Base-by-base conservation (phyloP, 2,329 filamentous ascomycete species). In the Cordyceps fumosorosea region DNA sequence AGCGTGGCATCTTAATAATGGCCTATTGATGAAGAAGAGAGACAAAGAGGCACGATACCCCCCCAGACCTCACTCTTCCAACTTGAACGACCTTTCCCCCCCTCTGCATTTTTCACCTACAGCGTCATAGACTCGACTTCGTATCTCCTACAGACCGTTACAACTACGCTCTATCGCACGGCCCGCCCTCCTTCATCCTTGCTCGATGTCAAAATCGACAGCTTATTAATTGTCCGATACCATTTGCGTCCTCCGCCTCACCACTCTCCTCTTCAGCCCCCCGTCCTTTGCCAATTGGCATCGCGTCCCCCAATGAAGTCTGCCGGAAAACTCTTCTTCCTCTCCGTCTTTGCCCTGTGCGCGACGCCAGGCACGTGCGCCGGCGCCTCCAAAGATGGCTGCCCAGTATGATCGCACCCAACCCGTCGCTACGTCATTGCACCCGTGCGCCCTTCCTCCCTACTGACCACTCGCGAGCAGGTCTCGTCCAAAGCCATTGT, bases 401-500 rank as follows among this genome's bases (percentile, higher is more conserved):
- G 83, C 69, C 75, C 78, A 73, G 83, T 85, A 82, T 71, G 82
- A 76, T 62, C 51, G 62, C 59, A 45, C 66, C 60, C 59, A 7
- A 7, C 16, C 40, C 40, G 14, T 64, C 57, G 57, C 44, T 44
- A 24, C 48, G 48, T 60, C 57, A 61, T 61, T 26, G 6, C 22
- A 20, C 40, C 55, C 29, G 29, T 14, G 56, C 24, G 55, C 3
- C 8, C 20, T 11, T 47, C n/a, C 11, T 47, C 52, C n/a, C 69
- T 63, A 75, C 78, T 82, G 76, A 82, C 72, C 65, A 64, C 58
- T 63, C 66, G 51, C 32, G 11, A 96, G 91, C 90, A 96, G 91
- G 90, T 96, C 69, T 91, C 95, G 48, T 91, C 93, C 20, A 88
- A 88, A 67, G 85, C 91, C 64, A 96, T 95, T 70, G 92, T 99